Evolutionary conservation across 2,329 filamentous ascomycete species (phyloP).

Genomic region (Colletotrichum sidae): DNA sequence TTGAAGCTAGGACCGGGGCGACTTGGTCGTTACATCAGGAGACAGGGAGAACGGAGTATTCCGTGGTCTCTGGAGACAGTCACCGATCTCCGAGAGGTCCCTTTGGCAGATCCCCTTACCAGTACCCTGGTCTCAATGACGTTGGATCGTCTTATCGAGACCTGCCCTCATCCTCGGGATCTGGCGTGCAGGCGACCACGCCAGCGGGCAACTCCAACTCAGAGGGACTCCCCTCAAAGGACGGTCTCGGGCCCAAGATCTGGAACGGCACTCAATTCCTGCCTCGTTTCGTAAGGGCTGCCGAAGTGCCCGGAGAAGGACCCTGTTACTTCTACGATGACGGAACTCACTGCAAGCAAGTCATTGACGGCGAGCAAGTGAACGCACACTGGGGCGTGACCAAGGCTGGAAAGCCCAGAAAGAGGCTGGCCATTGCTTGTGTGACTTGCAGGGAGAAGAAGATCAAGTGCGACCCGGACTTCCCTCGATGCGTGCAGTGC

Average conservation of each 20-base stretch:
- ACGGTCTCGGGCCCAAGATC: conserved; percentile 74
- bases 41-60: conserved; percentile 56
- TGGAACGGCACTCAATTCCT: conserved; percentile 77
- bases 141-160: conserved; percentile 42
- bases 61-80: conserved; percentile 55
- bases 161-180: conserved; percentile 41
- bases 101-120: conserved; percentile 49
- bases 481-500: conserved; percentile 89
- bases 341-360: conserved; percentile 82
- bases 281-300: conserved; percentile 72
- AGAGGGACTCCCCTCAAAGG: conserved; percentile 64
- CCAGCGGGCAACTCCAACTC: conserved; percentile 46
- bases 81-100: conserved; percentile 46
- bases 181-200: conserved; percentile 43
- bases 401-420: conserved; percentile 92
- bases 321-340: conserved; percentile 90
- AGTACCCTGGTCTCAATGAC: conserved; percentile 52
- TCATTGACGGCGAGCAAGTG: conserved; percentile 87
- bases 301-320: conserved; percentile 81
- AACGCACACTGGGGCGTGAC: conserved; percentile 95
- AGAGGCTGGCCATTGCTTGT: conserved; percentile 91
- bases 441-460: conserved; percentile 96
- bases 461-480: conserved; percentile 94
- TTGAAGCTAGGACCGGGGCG: conserved; percentile 49
- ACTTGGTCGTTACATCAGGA: conserved; percentile 57